Base-by-base conservation (phyloP, 208 protist species). In the Crithidia sp. region DNA sequence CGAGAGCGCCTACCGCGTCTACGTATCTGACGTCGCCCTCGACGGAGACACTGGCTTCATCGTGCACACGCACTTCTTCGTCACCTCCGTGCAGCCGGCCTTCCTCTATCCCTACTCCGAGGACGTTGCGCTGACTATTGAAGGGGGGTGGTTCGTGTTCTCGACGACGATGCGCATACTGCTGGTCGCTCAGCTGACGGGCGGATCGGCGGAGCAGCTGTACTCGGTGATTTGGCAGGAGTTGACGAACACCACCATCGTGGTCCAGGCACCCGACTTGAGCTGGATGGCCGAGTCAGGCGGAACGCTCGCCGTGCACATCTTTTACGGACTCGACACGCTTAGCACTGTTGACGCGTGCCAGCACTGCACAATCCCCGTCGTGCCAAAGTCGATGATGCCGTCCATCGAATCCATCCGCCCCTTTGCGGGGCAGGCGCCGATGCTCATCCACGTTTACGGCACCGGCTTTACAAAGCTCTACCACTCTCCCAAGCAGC, bases 381-480 rank as follows among this genome's bases (percentile, higher is more conserved):
- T 83, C 6, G 28, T 82, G 5, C 36, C 77, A 0, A 7, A 43
- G 10, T 2, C 44, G 49, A 47, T 75, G 40, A 74, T 81, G 28
- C 82, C 82, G 55, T 45, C 39, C 17, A 83, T 87, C 60, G 68
- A 74, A 16, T 79, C 77, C 59, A 56, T 87, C 45, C 39, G 36
- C 8, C 77, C 82, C 3, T 71, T 70, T n/a, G 44, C 66, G 6
- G 82, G 82, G 3, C 82, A 87, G 72, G 77, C 82, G 7, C 82
- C 82, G 56, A 56, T 87, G 44, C 68, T 71, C 12, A 56, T 87
- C 41, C 66, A 59, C 17, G 55, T 87, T 41, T 82, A 81, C 72
- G 82, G 82, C 53, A 55, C 69, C 2, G 82, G 82, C 6, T 87
- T 87, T 65, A 82, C 76, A 37, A 80, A 79, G 60, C 69, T 83